Evolutionary conservation across 2,329 filamentous ascomycete species (phyloP).

Genomic region (Pseudocercospora eumusae): DNA sequence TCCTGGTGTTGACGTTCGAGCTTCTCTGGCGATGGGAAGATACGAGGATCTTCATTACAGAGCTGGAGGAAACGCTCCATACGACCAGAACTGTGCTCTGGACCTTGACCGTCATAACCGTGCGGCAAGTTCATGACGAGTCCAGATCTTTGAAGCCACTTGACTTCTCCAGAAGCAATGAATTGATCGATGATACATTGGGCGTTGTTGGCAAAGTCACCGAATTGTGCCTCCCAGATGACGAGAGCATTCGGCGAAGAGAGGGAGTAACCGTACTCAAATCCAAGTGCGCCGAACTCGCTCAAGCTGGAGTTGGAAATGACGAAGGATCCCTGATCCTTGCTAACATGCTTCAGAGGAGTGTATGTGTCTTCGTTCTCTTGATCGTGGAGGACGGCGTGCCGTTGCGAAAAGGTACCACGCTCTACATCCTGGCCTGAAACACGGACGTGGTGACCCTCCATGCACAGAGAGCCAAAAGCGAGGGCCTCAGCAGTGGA

Average conservation of each 20-base stretch:
- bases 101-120: constrained; percentile 96
- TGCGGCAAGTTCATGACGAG: constrained; percentile 95
- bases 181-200: constrained; percentile 99
- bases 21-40: constrained; percentile 86
- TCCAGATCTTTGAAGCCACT: constrained; percentile 98
- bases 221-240: constrained; percentile 99
- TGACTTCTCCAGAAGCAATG: constrained; percentile 93
- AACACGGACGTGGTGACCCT: constrained; percentile 95
- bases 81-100: constrained; percentile 95
- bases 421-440: constrained; percentile 99
- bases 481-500: constrained; percentile 94
- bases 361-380: constrained; percentile 91
- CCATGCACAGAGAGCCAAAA: constrained; percentile 84
- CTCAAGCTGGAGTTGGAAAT: constrained; percentile 92
- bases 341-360: constrained; percentile 81
- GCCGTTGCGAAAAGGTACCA: constrained; percentile 98
- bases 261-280: constrained; percentile 97
- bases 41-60: constrained; percentile 92
- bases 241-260: constrained; percentile 95
- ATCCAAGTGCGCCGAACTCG: constrained; percentile 77
- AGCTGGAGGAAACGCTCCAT: constrained; percentile 97
- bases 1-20: constrained; percentile 97
- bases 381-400: constrained; percentile 96
- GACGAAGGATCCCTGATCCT: constrained; percentile 92
- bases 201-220: constrained; percentile 99